Base-by-base conservation (phyloP, 140 eudicot genomes). In the Erigeron philadelphicus region DNA sequence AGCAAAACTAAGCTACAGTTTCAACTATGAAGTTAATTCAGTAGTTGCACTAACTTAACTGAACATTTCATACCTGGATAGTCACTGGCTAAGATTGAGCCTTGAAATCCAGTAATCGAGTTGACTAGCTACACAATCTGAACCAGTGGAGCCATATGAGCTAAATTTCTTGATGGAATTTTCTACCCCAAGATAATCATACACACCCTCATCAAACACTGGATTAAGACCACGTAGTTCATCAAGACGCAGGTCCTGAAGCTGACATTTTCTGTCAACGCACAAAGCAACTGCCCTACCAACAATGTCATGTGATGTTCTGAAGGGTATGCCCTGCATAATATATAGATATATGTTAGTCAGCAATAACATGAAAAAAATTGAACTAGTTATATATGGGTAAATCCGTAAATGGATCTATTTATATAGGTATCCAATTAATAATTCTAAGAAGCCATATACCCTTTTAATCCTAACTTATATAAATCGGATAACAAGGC, bases 261-360 rank as follows among this genome's bases (percentile, higher is more conserved):
- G 95, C 78, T 78, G 81, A 69, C 88, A 89, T 44, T 75, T 83
- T 60, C 63, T 78, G 60, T 90, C 82, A 41, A 94, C 95, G 21
- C 99, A 94, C 67, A 89, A 76, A 0, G 95, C 99, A 58, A 94
- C 99, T 1, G 95, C 79, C 73, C 97, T 85, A 67, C 99, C 99
- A 61, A 82, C 99, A 59, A 94, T 79, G 70, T 94, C 99, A 66
- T 94, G 99, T 11, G 95, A 84, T 66, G 97, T 94, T 75, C 99
- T 75, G 71, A 94, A 94, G 47, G 97, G 97, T 40, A 85, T 71
- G 6, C 84, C 97, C 99, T 94, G 84, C 72, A 76, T 11, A 55
- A 60, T 11, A 67, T 42, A 67, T 42, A 23, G 7, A 10, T 53
- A 41, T 62, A 41, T 64, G 16, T 61, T 25, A 68, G 69, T 53